These are phyloP conservation scores for Penicillium sp. DNA, from an alignment of 2,329 filamentous ascomycete species.

Conservation along the genomic window DNA sequence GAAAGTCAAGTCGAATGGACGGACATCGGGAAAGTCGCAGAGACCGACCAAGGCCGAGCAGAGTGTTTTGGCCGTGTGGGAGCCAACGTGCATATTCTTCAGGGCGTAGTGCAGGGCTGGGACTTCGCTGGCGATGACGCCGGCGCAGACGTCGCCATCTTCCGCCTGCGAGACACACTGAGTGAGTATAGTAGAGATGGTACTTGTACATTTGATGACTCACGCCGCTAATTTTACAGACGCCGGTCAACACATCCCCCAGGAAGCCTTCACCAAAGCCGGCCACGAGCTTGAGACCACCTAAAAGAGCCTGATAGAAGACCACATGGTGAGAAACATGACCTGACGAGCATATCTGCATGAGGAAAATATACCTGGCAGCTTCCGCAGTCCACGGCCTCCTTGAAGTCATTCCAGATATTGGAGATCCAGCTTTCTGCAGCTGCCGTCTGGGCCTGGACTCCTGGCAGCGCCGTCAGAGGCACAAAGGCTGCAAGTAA, in stretches of 20 bases:
- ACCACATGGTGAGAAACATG: background rate
- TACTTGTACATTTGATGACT: constrained; percentile 7
- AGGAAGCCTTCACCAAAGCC: constrained; percentile 50
- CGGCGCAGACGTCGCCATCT: constrained; percentile 61
- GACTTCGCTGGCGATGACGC: constrained; percentile 56
- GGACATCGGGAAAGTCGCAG: constrained; percentile 55
- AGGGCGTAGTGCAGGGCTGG: constrained; percentile 58
- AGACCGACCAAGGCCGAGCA: constrained; percentile 60
- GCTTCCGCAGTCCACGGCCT: constrained; percentile 37
- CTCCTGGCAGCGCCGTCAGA: constrained; percentile 14
- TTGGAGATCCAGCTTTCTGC: constrained; percentile 22
- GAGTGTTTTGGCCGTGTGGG: constrained; percentile 56
- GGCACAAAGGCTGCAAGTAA: constrained; percentile 16
- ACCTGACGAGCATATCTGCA: background rate
- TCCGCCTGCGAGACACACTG: constrained; percentile 42
- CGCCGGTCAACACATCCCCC: constrained; percentile 40
- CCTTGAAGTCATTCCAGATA: constrained; percentile 38
- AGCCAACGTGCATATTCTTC: constrained; percentile 53
- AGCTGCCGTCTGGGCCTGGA: constrained; percentile 19
- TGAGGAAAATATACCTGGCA: constrained; percentile 34
- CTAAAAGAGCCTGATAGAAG: constrained; percentile 33
- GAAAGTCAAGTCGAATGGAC: constrained; percentile 50
- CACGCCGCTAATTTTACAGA: constrained; percentile 45
- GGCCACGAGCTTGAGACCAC: constrained; percentile 51
- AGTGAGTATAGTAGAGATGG: background rate